These are phyloP conservation scores for Chytriomyces sp. DNA, from an alignment of 192 early-diverging fungal species.

Conservation along the genomic window DNA sequence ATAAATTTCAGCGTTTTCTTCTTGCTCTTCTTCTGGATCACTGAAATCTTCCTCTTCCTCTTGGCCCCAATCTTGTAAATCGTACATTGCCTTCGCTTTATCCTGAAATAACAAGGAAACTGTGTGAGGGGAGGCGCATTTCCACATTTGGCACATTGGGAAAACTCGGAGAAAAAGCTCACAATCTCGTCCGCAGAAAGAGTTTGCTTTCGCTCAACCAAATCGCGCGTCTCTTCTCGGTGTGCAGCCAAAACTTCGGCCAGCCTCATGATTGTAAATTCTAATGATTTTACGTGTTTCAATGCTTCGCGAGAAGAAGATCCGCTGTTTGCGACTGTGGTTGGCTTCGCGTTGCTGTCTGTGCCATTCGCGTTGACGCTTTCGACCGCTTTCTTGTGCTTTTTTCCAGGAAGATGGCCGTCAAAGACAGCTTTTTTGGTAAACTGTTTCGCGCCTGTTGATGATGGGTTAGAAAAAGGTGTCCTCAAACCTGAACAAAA, in stretches of 20 bases:
- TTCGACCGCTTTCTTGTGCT: conserved; percentile 83
- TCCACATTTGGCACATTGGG: neutral
- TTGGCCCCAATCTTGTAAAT: conserved; percentile 27
- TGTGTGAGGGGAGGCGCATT: neutral
- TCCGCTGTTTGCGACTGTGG: conserved; percentile 9
- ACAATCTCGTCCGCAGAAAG: conserved; percentile 86
- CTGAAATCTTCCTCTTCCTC: conserved; percentile 41
- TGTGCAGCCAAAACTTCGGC: conserved; percentile 42
- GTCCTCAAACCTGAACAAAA: conserved; percentile 12
- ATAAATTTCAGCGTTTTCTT: conserved; percentile 89
- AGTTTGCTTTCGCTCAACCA: conserved; percentile 90
- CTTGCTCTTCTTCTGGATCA: conserved; percentile 68
- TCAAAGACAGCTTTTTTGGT: conserved; percentile 82
- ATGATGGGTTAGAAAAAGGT: neutral
- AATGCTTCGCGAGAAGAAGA: conserved; percentile 11
- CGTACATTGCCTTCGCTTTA: conserved; percentile 33
- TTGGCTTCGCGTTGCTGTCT: too few relatives aligned
- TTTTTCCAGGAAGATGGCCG: conserved; percentile 87
- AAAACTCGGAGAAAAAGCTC: conserved; percentile 32
- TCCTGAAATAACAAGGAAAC: conserved; percentile 5
- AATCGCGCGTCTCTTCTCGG: conserved; percentile 80
- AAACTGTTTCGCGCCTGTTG: conserved; percentile 75
- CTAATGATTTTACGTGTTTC: conserved; percentile 59
- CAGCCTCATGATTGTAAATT: conserved; percentile 67
- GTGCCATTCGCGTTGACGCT: conserved; percentile 36